Percentiles rank a stretch among this genome's conserved stretches.
Conservation (phyloP, 2,329 filamentous ascomycete genomes). For the Neoarthrinium moseri region DNA sequence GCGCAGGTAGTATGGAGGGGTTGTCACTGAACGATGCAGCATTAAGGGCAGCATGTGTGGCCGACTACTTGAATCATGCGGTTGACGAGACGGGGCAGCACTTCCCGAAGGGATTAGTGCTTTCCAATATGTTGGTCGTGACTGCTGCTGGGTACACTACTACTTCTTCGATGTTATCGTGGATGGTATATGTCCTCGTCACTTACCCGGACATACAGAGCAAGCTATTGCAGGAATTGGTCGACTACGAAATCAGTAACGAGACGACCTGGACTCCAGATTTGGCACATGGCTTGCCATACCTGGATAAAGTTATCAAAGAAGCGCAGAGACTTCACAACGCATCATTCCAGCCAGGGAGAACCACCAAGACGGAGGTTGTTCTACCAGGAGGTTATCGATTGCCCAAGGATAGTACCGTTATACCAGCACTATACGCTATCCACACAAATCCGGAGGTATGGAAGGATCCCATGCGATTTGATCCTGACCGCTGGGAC, state of each 20-base stretch:
- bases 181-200: constrained; percentile 54
- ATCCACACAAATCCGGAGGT: constrained; percentile 51
- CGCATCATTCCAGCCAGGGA: constrained; percentile 58
- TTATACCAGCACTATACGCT: constrained; percentile 50
- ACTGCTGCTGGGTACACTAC: constrained; percentile 62
- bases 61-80: constrained; percentile 48
- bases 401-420: constrained; percentile 47
- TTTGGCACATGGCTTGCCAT: constrained; percentile 43
- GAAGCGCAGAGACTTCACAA: constrained; percentile 60
- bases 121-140: constrained; percentile 44
- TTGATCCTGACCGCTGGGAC: constrained; percentile 61
- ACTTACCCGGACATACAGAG: constrained; percentile 55
- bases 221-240: constrained; percentile 54
- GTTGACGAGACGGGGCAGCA: constrained; percentile 36
- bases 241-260: constrained; percentile 44
- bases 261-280: constrained; percentile 45
- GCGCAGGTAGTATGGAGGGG: constrained; percentile 33
- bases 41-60: constrained; percentile 26
- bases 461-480: constrained; percentile 57
- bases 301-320: constrained; percentile 58
- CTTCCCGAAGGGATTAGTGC: constrained; percentile 40
- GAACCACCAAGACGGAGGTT: constrained; percentile 53
- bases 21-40: constrained; percentile 28
- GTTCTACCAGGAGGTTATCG: constrained; percentile 59
- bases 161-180: constrained; percentile 55